These are phyloP conservation scores for Chlamydomonas reinhardtii DNA, from an alignment of 163 green algal species.

Conservation along the genomic window DNA sequence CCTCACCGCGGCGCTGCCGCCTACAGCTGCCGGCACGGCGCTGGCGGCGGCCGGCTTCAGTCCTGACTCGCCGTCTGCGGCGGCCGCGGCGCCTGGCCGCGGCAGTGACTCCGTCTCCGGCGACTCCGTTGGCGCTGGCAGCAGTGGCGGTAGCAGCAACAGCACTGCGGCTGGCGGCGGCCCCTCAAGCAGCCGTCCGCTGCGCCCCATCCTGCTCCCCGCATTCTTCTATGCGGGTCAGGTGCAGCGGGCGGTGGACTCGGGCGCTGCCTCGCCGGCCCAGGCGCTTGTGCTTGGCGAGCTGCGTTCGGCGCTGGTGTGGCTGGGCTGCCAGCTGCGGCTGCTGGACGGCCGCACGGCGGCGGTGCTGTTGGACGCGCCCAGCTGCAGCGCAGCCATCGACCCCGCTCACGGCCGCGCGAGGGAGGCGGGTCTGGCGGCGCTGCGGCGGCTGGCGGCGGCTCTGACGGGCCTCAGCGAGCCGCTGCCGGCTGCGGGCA, in stretches of 20 bases:
- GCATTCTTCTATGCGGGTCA: conserved; percentile 78
- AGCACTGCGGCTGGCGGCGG: background rate
- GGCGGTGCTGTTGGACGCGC: conserved; percentile 13
- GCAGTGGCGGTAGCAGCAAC: background rate
- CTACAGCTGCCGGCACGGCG: background rate
- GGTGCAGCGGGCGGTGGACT: conserved; percentile 66
- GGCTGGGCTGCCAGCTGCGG: conserved; percentile 61
- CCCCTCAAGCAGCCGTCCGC: background rate
- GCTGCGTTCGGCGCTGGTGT: conserved; percentile 67
- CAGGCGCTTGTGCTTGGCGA: conserved; percentile 68
- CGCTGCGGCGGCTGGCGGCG: conserved; percentile 14
- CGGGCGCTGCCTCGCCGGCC: conserved; percentile 37
- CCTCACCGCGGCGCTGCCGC: no score
- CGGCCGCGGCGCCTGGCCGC: background rate
- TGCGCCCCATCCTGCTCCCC: conserved; percentile 75
- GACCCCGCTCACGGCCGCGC: conserved; percentile 3
- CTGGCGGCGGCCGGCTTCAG: no score
- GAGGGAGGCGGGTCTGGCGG: conserved; percentile 12
- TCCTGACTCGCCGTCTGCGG: background rate
- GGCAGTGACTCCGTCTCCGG: no score
- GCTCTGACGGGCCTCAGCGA: background rate
- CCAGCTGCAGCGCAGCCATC: background rate
- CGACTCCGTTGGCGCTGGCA: no score
- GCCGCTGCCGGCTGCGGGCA: background rate
- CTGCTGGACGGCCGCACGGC: conserved; percentile 45